Evolutionary conservation across 2,329 filamentous ascomycete species (phyloP), one percentile per base, ranked within the genome.

Genomic region (Calonectria honghensis): DNA sequence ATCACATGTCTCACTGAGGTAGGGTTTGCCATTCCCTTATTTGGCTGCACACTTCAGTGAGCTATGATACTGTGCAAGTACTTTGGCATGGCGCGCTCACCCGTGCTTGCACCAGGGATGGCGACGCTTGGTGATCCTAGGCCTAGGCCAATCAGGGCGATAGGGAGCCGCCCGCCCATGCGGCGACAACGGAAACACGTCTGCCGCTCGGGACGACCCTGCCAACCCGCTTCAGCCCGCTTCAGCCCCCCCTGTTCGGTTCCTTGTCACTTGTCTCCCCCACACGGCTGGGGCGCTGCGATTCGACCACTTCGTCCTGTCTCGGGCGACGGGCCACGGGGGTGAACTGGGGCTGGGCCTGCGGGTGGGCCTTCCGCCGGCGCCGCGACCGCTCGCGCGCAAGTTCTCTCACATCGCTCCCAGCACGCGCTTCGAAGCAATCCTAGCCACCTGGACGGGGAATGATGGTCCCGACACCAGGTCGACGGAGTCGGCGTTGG

Each of bases 181-280:
- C 80, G 80, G 80, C 80, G 80, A 80, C 79, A 81, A 80, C 75
- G 72, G 78, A 81, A 81, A 81, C 79, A 78, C 70, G 76, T 80
- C 77, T 80, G 78, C 76, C 78, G 75, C 68, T 77, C 77, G 78
- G 79, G 76, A 79, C 77, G 79, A 75, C 78, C 79, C 79, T 79
- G 76, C 70, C 75, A 76, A 79, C 75, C 78, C 73, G 73, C 75
- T 73, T 63, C 73, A 75, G 68, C 68, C 72, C 76, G 71, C 76
- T 51, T 10, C 61, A 61, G 66, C 77, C 79, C 79, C 77, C 79
- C 79, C 77, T 79, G 66, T 39, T 70, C 72, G 65, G 77, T 75
- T 80, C 74, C 73, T 78, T 80, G 78, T 78, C 76, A 79, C 39
- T 78, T 79, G 68, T 73, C 74, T 79, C 76, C 76, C 73, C 79